Conservation (phyloP, 73 alveolate genomes). For the Paramecium bursaria region DNA sequence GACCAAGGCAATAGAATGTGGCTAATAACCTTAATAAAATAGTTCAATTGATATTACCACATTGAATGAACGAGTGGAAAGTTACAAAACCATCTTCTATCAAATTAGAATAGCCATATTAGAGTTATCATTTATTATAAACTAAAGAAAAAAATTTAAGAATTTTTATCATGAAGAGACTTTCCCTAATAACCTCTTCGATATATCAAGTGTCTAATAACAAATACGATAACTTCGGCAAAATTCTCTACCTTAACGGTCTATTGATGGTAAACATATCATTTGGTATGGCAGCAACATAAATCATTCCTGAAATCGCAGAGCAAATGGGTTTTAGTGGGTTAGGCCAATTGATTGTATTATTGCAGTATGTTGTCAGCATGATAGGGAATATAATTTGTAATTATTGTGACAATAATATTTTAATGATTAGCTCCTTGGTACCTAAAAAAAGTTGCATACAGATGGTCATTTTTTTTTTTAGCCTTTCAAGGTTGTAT, state of each 20-base stretch:
- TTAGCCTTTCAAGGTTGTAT: background rate
- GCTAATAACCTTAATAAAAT: conserved; percentile 33
- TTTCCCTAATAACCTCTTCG: background rate
- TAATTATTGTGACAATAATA: too few species aligned
- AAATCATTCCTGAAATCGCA: background rate
- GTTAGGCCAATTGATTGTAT: background rate
- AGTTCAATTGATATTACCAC: conserved; percentile 20
- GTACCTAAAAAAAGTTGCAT: background rate
- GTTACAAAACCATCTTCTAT: conserved; percentile 50
- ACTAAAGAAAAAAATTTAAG: background rate
- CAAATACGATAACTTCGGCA: background rate
- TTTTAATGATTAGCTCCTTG: background rate
- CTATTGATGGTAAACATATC: background rate
- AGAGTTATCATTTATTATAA: conserved; percentile 40
- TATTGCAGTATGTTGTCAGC: background rate
- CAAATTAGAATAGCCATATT: conserved; percentile 45
- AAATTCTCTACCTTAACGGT: background rate
- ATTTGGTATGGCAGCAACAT: background rate
- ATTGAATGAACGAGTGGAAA: conserved; percentile 34
- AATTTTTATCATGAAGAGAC: background rate
- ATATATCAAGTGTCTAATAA: background rate
- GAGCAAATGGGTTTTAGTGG: background rate
- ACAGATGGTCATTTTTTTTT: background rate
- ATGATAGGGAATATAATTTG: background rate
- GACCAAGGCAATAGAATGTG: conserved; percentile 12